These are phyloP conservation scores for Microcera coccophila DNA, from an alignment of 2,329 filamentous ascomycete genomes.

Conservation along the genomic window DNA sequence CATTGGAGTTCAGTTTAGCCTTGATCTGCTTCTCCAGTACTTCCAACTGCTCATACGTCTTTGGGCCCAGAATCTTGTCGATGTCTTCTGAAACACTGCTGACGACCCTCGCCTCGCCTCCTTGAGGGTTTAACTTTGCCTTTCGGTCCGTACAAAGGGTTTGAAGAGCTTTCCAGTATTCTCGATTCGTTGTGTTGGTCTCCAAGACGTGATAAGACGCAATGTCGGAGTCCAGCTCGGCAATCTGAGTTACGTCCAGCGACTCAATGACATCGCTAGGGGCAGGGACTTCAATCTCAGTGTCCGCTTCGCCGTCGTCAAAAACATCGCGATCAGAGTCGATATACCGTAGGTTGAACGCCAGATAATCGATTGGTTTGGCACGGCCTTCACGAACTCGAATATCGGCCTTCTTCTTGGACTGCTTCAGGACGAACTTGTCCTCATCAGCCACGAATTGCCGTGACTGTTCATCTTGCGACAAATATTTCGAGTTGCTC, in stretches of 20 bases:
- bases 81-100: conserved; percentile 83
- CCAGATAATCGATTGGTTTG: conserved; percentile 88
- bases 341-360: conserved; percentile 84
- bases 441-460: conserved; percentile 94
- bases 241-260: conserved; percentile 62
- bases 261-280: conserved; percentile 78
- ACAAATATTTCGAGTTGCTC: conserved; percentile 48
- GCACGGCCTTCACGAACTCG: conserved; percentile 87
- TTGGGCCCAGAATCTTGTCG: conserved; percentile 79
- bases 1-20: conserved; percentile 79
- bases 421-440: conserved; percentile 90
- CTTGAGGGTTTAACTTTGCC: conserved; percentile 59
- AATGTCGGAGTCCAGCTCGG: conserved; percentile 79
- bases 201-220: conserved; percentile 76
- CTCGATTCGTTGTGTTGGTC: conserved; percentile 68
- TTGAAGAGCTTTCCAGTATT: conserved; percentile 91
- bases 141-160: conserved; percentile 75
- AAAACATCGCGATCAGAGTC: conserved; percentile 81
- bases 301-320: conserved; percentile 75
- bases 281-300: conserved; percentile 69
- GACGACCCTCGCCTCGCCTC: conserved; percentile 67
- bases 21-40: conserved; percentile 82
- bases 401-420: conserved; percentile 96
- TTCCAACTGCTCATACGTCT: conserved; percentile 82
- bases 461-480: conserved; percentile 72